Conservation (phyloP, 768 basidiomycete species). For the Lyophyllum shimeji region DNA sequence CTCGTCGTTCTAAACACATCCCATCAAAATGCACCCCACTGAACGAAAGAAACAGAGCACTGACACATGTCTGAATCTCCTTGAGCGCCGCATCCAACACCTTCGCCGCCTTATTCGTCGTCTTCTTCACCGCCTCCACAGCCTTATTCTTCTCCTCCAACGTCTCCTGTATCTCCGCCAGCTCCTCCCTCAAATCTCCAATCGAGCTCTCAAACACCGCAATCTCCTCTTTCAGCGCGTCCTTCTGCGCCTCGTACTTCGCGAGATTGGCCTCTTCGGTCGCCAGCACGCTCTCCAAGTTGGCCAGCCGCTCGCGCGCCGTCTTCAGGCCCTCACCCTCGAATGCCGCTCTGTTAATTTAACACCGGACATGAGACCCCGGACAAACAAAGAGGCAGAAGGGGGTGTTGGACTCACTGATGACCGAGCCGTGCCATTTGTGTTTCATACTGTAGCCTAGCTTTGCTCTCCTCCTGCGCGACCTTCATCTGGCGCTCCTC, state of each 20-base stretch:
- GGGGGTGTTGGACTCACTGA: slow-evolving; percentile 53
- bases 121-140: slow-evolving; percentile 76
- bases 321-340: slow-evolving; percentile 72
- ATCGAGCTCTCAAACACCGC: slow-evolving; percentile 54
- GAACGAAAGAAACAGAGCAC: slow-evolving; percentile 16
- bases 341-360: slow-evolving; percentile 64
- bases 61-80: slow-evolving; percentile 80
- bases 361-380: not conserved
- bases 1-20: slow-evolving; percentile 54
- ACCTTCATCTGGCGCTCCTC: slow-evolving; percentile 89
- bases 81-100: slow-evolving; percentile 85
- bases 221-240: slow-evolving; percentile 58
- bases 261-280: slow-evolving; percentile 54
- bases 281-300: slow-evolving; percentile 49
- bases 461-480: slow-evolving; percentile 86
- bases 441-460: slow-evolving; percentile 76
- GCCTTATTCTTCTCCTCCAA: slow-evolving; percentile 72
- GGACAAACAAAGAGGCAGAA: not conserved
- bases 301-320: slow-evolving; percentile 60
- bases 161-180: slow-evolving; percentile 57
- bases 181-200: slow-evolving; percentile 55
- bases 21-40: not conserved
- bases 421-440: slow-evolving; percentile 85
- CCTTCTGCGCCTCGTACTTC: slow-evolving; percentile 56
- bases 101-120: slow-evolving; percentile 67